A percentile compares a stretch with the other conserved stretches of the same genome.
Evolutionary conservation across 2,329 filamentous ascomycete genomes (phyloP).

Genomic region (Chaetoscypha palmicola): DNA sequence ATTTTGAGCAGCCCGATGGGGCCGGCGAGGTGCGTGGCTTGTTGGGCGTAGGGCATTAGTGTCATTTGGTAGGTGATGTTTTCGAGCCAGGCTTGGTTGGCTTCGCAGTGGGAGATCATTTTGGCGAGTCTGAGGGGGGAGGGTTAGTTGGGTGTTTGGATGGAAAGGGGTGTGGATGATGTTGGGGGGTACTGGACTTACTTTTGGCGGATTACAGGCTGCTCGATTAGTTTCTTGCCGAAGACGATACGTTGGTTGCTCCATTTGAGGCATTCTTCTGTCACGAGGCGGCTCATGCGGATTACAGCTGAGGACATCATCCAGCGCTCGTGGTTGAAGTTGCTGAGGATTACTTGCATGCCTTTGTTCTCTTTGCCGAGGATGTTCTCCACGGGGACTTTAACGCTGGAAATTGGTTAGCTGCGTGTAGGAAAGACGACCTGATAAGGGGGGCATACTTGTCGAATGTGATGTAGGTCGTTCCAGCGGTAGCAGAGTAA

Average conservation of each 20-base stretch:
- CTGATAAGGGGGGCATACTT: conserved; percentile 7
- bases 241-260: conserved; percentile 80
- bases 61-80: conserved; percentile 83
- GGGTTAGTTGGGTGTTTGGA: conserved; percentile 4
- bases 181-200: conserved; percentile 31
- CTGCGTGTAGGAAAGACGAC: too few relatives aligned
- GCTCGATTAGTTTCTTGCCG: conserved; percentile 72
- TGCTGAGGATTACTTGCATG: conserved; percentile 75
- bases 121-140: conserved; percentile 56
- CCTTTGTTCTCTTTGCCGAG: conserved; percentile 80
- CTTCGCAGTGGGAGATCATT: conserved; percentile 77
- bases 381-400: conserved; percentile 71
- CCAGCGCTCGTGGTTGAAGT: conserved; percentile 85
- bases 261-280: conserved; percentile 86
- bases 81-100: conserved; percentile 82
- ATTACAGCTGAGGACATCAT: conserved; percentile 63
- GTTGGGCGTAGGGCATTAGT: conserved; percentile 72
- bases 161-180: neutral
- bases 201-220: conserved; percentile 79
- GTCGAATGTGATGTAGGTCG: conserved; percentile 46
- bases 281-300: conserved; percentile 59
- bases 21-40: conserved; percentile 67
- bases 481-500: conserved; percentile 73
- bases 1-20: conserved; percentile 80
- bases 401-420: conserved; percentile 72